Evolutionary conservation across 345 rosid species (phyloP).

Genomic region (Tarenaya hassleriana): DNA sequence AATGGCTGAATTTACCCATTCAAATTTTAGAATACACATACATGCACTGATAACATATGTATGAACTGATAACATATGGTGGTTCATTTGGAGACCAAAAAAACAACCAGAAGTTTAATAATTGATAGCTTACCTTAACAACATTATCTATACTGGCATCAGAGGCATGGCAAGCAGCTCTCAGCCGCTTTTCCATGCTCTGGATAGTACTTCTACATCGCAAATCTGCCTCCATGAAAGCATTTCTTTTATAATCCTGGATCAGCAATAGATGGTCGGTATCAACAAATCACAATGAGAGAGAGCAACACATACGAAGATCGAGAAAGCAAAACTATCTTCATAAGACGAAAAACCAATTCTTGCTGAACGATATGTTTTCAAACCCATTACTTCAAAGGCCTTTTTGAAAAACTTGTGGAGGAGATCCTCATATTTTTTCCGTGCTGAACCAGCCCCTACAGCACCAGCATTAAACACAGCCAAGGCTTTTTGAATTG

Average conservation of each 20-base stretch:
- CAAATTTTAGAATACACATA: too few species aligned
- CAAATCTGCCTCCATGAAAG: conserved; percentile 86
- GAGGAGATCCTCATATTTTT: conserved; percentile 78
- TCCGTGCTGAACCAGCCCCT: conserved; percentile 69
- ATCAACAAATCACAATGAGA: conserved; percentile 12
- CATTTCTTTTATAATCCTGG: conserved; percentile 78
- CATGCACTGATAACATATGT: too few species aligned
- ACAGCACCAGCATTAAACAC: conserved; percentile 71
- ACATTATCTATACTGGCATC: conserved; percentile 69
- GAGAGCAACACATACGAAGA: conserved; percentile 1
- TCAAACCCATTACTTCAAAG: conserved; percentile 54
- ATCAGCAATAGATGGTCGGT: conserved; percentile 16
- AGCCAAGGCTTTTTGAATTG: conserved; percentile 61
- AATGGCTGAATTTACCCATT: too few species aligned
- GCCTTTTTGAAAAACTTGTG: conserved; percentile 74
- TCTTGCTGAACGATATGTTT: not conserved
- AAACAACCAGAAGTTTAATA: too few species aligned
- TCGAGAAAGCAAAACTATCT: not conserved
- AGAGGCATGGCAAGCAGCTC: conserved; percentile 89
- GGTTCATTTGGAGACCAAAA: too few species aligned
- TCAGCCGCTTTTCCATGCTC: conserved; percentile 83
- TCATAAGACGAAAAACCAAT: not conserved
- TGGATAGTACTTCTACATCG: conserved; percentile 62
- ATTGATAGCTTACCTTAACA: conserved; percentile 50
- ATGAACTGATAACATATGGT: too few species aligned